Evolutionary conservation across 257 asterid genomes (phyloP).

Genomic region (Penstemon newberryi): DNA sequence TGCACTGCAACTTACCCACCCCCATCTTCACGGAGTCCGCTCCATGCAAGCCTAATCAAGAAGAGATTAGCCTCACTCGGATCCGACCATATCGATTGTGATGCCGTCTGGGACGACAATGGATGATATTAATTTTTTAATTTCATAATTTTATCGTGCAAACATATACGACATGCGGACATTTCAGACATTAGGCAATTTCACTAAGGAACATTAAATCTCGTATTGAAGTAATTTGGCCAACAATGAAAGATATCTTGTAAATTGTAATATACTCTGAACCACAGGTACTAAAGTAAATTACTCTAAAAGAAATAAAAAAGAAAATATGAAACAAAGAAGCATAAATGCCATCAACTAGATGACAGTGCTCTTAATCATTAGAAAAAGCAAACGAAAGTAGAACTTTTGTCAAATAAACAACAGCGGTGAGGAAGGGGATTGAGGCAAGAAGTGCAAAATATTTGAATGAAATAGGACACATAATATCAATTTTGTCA

Average conservation of each 20-base stretch:
- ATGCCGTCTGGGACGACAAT: too few species aligned
- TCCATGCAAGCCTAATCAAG: too few species aligned
- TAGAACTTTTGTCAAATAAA: slow-evolving; percentile 3
- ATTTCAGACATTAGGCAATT: too few species aligned
- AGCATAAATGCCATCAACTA: not conserved
- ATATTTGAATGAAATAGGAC: not conserved
- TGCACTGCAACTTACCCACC: too few species aligned
- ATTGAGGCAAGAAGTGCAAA: slow-evolving; percentile 21
- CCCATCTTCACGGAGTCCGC: too few species aligned
- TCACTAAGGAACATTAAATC: too few species aligned
- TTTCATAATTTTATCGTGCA: too few species aligned
- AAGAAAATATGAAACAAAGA: not conserved
- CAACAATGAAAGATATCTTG: not conserved
- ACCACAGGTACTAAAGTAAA: not conserved
- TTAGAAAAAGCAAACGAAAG: not conserved
- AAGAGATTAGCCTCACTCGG: too few species aligned
- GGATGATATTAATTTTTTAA: too few species aligned
- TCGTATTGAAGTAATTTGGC: too few species aligned
- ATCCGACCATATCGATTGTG: too few species aligned
- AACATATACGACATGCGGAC: too few species aligned
- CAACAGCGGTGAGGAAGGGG: slow-evolving; percentile 13
- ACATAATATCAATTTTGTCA: slow-evolving; percentile 3
- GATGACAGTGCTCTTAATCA: not conserved
- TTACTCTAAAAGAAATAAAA: slow-evolving; percentile 16
- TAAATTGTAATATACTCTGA: slow-evolving; percentile 8